Evolutionary conservation across 345 rosid genomes (phyloP).

Genomic region (Arabis hirsuta): DNA sequence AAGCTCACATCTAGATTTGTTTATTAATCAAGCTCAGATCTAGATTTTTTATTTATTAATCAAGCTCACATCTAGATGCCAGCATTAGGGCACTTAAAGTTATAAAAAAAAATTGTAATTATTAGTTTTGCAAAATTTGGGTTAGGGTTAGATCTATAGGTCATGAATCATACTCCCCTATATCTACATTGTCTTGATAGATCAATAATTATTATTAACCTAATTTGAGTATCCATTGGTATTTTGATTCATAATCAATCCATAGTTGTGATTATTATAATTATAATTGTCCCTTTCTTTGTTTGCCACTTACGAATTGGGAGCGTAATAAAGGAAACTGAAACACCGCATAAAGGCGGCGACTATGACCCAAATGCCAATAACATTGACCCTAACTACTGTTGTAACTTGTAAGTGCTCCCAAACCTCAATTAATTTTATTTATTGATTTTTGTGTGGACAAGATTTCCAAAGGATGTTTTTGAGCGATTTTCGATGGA

Average conservation of each 20-base stretch:
- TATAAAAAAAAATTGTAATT: background rate
- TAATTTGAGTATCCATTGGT: background rate
- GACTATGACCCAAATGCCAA: conserved; percentile 12
- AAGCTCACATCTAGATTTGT: conserved; percentile 3
- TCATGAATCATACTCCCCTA: conserved; percentile 35
- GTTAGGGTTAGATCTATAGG: conserved; percentile 13
- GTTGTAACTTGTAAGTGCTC: conserved; percentile 13
- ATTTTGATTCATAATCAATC: conserved; percentile 12
- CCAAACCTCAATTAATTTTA: background rate
- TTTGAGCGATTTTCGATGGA: too few species aligned
- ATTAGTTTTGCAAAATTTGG: background rate
- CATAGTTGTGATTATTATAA: conserved; percentile 25
- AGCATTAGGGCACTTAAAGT: conserved; percentile 11
- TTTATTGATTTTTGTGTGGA: background rate
- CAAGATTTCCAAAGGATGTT: too few species aligned
- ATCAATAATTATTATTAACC: conserved; percentile 1
- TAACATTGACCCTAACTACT: conserved; percentile 15
- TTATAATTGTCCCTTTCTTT: conserved; percentile 21
- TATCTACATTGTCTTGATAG: conserved; percentile 21
- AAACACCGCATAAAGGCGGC: conserved; percentile 13
- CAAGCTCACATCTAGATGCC: conserved; percentile 10
- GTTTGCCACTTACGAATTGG: conserved; percentile 42
- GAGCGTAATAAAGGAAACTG: conserved; percentile 28
- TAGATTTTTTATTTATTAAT: background rate
- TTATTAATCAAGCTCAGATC: background rate